A percentile compares a stretch with the other conserved stretches of the same genome.
These are phyloP conservation scores for Syzygium syzygioides DNA, from an alignment of 441 rosid species.

Conservation along the genomic window DNA sequence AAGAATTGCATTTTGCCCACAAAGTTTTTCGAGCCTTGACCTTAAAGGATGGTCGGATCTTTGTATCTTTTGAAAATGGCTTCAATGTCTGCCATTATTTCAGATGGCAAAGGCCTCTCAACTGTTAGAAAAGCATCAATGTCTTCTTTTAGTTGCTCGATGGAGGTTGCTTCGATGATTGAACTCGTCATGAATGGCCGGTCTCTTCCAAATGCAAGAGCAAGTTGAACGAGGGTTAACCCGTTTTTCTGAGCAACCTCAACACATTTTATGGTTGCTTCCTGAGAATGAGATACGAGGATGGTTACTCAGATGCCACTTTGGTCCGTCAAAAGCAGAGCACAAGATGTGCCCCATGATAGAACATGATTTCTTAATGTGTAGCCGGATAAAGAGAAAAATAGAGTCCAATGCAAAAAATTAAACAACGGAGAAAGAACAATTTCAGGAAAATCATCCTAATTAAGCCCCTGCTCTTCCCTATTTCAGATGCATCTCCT, in stretches of 20 bases:
- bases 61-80: slow-evolving; percentile 55
- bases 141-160: slow-evolving; percentile 77
- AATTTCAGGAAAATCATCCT: background rate
- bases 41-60: slow-evolving; percentile 44
- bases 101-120: slow-evolving; percentile 55
- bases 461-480: background rate
- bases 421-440: background rate
- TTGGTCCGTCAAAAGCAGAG: background rate
- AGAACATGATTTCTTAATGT: background rate
- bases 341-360: background rate
- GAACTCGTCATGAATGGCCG: slow-evolving; percentile 80
- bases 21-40: background rate
- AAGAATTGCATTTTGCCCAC: background rate
- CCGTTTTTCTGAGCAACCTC: slow-evolving; percentile 73
- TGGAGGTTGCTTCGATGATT: slow-evolving; percentile 75
- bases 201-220: slow-evolving; percentile 75
- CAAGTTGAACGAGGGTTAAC: slow-evolving; percentile 66
- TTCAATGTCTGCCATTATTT: slow-evolving; percentile 66
- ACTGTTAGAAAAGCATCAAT: slow-evolving; percentile 63
- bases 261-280: slow-evolving; percentile 57
- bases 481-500: background rate
- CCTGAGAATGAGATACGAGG: slow-evolving; percentile 28
- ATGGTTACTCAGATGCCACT: background rate
- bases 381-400: background rate
- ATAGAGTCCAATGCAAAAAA: background rate